Base-by-base conservation (phyloP, 2,329 filamentous ascomycete species). In the Ophiostoma sp. region DNA sequence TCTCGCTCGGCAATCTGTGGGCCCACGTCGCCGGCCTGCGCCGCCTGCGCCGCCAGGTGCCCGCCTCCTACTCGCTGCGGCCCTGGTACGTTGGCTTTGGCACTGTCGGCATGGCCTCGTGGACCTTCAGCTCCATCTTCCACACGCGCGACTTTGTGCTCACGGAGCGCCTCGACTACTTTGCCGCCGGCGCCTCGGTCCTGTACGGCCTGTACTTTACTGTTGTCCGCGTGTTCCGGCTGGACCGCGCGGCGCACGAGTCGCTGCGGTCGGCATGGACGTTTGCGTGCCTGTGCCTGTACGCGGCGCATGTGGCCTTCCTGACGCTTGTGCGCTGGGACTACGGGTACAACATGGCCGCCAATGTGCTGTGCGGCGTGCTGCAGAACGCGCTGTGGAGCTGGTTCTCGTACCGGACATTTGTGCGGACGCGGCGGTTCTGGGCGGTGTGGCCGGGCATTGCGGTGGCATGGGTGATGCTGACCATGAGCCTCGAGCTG, bases 301-400 rank as follows among this genome's bases (percentile, higher is more conserved):
- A 96, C 77, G 75, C 83, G 40, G 81, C 85, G 67, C 95, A 99
- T 76, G 87, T 97, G 64, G 84, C 82, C 63, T 99, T 97, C 77
- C 83, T 99, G 67, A 92, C 89, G 75, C 86, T 92, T 73, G 91
- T 93, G 82, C 82, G 84, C 18, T 99, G 95, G 91, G 91, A 98
- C 78, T 99, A 99, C 77, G 90, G 89, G 5, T 99, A 99, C 80
- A 99, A 99, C 77, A 98, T 99, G 93, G 87, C 90, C 1, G 95
- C 93, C 66, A 99, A 98, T 75, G 91, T 99, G 27, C 87, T 85
- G 3, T 86, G 90, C 11, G 95, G 95, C 3, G 81, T 93, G 55
- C 77, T 93, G 4, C 89, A 93, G 76, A 97, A 98, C 74, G 66
- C 88, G 4, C 79, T 98, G 69, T 98, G 95, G 95, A 91, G 84